Evolutionary conservation across 352 stramenopile species (phyloP).

Genomic region (Thraustochytrium sp.): DNA sequence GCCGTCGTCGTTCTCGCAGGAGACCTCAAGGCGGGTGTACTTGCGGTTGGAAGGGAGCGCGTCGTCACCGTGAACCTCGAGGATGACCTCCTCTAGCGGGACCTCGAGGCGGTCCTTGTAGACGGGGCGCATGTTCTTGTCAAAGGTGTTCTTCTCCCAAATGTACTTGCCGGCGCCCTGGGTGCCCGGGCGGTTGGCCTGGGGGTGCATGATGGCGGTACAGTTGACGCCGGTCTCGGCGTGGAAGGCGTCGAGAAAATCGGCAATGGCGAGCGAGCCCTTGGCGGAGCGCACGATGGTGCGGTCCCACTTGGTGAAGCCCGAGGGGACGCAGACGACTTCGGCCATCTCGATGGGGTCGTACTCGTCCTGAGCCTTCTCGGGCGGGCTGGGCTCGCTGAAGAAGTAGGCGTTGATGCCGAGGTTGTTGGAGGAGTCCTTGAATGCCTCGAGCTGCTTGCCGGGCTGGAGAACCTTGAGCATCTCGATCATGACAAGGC

Average conservation of each 20-base stretch:
- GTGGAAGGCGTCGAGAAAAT: conserved; percentile 50
- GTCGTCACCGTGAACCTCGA: conserved; percentile 24
- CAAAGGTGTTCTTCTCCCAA: background rate
- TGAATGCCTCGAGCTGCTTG: conserved; percentile 77
- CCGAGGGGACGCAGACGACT: conserved; percentile 87
- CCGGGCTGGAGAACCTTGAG: conserved; percentile 73
- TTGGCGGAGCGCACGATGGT: conserved; percentile 47
- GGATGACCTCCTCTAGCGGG: conserved; percentile 2
- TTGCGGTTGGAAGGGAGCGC: background rate
- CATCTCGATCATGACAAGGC: conserved; percentile 54
- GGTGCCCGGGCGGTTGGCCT: conserved; percentile 1
- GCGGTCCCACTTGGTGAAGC: conserved; percentile 87
- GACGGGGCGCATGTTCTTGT: background rate
- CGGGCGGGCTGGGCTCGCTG: conserved; percentile 70
- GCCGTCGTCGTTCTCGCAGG: conserved; percentile 51
- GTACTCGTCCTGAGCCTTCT: conserved; percentile 81
- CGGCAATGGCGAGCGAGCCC: conserved; percentile 48
- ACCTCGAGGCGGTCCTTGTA: background rate
- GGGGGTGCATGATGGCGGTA: background rate
- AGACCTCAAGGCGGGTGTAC: conserved; percentile 48
- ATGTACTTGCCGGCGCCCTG: conserved; percentile 11
- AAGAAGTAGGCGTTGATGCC: conserved; percentile 85
- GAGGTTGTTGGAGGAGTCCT: conserved; percentile 83
- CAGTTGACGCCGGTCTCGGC: conserved; percentile 31
- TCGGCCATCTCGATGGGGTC: conserved; percentile 53